Percentiles rank a stretch among this genome's conserved stretches.
phyloP scores from a whole-genome alignment of 2,329 filamentous ascomycete species.

The Talaromyces rugulosus region DNA sequence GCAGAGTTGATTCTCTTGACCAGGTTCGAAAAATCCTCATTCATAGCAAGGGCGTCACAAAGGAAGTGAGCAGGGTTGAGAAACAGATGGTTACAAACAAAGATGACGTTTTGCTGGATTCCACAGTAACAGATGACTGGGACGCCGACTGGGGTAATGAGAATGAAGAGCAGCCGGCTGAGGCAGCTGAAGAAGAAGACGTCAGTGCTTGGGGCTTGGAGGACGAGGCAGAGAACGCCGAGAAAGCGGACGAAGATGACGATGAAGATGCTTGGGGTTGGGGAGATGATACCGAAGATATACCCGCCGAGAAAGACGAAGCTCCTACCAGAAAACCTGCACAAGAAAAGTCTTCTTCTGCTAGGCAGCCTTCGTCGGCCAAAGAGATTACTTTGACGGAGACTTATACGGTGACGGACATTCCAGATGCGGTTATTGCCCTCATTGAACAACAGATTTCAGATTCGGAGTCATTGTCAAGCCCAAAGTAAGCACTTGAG shows the following conservation, averaged over 20 bases:
- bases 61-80: slow-evolving; percentile 76
- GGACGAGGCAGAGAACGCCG: slow-evolving; percentile 30
- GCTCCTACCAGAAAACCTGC: slow-evolving; percentile 18
- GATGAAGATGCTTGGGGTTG: slow-evolving; percentile 75
- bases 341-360: slow-evolving; percentile 12
- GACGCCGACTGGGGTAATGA: slow-evolving; percentile 75
- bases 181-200: slow-evolving; percentile 37
- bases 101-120: slow-evolving; percentile 61
- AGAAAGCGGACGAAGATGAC: slow-evolving; percentile 29
- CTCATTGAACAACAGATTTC: slow-evolving; percentile 39
- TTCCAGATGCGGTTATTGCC: slow-evolving; percentile 69
- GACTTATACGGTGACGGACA: slow-evolving; percentile 80
- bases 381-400: slow-evolving; percentile 76
- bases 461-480: slow-evolving; percentile 37
- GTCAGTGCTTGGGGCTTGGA: slow-evolving; percentile 51
- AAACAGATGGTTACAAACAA: slow-evolving; percentile 71
- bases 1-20: slow-evolving; percentile 74
- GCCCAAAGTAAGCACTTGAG: slow-evolving; percentile 29
- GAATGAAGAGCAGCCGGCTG: slow-evolving; percentile 39
- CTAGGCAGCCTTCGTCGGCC: slow-evolving; percentile 18
- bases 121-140: slow-evolving; percentile 60
- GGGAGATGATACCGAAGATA: slow-evolving; percentile 61
- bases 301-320: slow-evolving; percentile 25
- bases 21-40: slow-evolving; percentile 66
- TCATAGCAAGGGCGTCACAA: slow-evolving; percentile 61